phyloP scores from a whole-genome alignment of 2,329 filamentous ascomycete species.

The Volutella citrinella region DNA sequence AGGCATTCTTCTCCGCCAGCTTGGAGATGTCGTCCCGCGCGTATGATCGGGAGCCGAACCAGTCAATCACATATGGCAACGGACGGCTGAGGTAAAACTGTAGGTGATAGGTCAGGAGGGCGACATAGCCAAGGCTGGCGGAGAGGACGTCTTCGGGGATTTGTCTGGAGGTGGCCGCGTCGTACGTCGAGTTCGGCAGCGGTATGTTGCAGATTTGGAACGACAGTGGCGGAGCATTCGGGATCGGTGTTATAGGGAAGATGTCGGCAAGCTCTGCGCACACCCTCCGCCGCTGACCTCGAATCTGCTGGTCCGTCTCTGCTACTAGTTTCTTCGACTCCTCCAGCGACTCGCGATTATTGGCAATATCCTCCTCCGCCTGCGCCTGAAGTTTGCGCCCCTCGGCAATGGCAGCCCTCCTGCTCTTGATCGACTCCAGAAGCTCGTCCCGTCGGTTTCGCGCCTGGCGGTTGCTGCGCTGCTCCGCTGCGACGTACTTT shows the following conservation, averaged over 20 bases:
- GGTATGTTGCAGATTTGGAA: conserved; percentile 80
- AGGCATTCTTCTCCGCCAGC: conserved; percentile 42
- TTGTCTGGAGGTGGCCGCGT: conserved; percentile 40
- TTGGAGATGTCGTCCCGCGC: conserved; percentile 73
- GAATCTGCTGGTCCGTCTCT: conserved; percentile 62
- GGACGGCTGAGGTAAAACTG: conserved; percentile 79
- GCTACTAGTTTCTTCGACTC: conserved; percentile 54
- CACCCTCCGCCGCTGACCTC: conserved; percentile 82
- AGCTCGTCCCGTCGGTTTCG: conserved; percentile 66
- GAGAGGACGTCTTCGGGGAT: conserved; percentile 70
- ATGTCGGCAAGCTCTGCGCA: conserved; percentile 78
- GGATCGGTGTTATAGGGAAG: conserved; percentile 71
- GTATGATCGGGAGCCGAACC: conserved; percentile 70
- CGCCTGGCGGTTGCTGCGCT: conserved; percentile 61
- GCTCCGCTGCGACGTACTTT: conserved; percentile 60
- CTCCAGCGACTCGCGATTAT: conserved; percentile 57
- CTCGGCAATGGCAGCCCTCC: conserved; percentile 64
- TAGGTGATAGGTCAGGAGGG: conserved; percentile 70
- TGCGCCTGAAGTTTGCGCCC: conserved; percentile 59
- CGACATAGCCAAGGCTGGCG: conserved; percentile 77
- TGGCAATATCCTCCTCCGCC: conserved; percentile 58
- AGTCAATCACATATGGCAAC: conserved; percentile 75
- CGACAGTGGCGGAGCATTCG: conserved; percentile 58
- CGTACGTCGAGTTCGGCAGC: conserved; percentile 78
- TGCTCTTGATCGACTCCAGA: conserved; percentile 59